Evolutionary conservation across 768 basidiomycete species (phyloP), one percentile per base, ranked within the genome.

Genomic region (Suillus clintonianus): DNA sequence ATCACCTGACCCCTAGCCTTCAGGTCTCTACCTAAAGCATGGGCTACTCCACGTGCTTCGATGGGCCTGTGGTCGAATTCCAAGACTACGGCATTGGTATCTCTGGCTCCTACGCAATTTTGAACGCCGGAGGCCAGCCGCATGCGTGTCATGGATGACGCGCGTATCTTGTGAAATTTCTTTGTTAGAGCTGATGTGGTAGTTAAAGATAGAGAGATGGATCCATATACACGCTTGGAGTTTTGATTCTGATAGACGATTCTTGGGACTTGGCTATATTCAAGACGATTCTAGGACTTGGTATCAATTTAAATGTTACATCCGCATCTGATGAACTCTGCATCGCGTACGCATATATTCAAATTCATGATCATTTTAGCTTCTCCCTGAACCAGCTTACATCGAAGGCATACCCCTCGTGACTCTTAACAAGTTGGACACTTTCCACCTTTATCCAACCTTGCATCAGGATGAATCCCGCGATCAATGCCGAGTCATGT

Each of bases 1-100:
- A 19, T 30, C 48, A 10, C 11, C 34, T 53, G 60, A 34, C 17
- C 34, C 51, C 27, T n/a, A 7, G 9, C 17, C 42, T 43, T 15
- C 63, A 91, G 88, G 87, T 86, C 15, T 96, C 95, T 74, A 92
- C 90, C 41, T 94, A 89, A 41, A 87, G 94, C 71, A 97, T 96
- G 94, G 95, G 91, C 27, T 95, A 97, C 76, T 93, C 94, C 8
- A 95, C 95, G 0, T 97, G 95, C 74, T 96, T 95, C 68, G 94
- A 94, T 55, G 90, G 92, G 1, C 92, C 92, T 0, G 94, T 94
- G 92, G 85, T 95, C 68, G 94, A 95, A 75, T 92, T 94, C 65
- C 83, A 94, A n/a, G n/a, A n/a, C 8, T 85, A 94, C 45, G 97
- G 95, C 4, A 84, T 99, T 62, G 97, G 97, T 19, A 84, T 97